Evolutionary conservation across 2,329 filamentous ascomycete genomes (phyloP).

Genomic region (Clarireedia monteithiana): DNA sequence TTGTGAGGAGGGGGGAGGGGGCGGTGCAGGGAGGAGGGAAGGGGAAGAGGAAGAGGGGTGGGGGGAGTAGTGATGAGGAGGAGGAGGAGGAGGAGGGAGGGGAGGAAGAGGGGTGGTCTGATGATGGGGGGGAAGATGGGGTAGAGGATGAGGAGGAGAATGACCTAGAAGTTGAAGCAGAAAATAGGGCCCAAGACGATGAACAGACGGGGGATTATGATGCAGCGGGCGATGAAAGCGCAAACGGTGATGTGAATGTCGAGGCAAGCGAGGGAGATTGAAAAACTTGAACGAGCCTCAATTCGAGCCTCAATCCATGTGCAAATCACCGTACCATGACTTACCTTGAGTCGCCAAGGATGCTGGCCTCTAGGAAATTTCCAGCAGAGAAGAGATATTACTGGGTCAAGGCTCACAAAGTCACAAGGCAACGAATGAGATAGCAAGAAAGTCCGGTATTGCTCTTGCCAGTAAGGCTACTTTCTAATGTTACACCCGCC

Average conservation of each 20-base stretch:
- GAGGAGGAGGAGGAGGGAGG: constrained; percentile 16
- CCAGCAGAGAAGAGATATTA: too few species aligned
- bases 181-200: not conserved
- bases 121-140: constrained; percentile 28
- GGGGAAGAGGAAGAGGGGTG: constrained; percentile 17
- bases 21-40: constrained; percentile 21
- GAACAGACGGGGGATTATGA: not conserved
- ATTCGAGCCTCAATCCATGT: not conserved
- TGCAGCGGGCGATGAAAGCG: constrained; percentile 4
- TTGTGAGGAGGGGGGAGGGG: constrained; percentile 50
- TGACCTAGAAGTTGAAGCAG: constrained; percentile 17
- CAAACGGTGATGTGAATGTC: not conserved
- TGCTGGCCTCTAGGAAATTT: too few species aligned
- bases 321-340: too few species aligned
- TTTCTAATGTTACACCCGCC: constrained; percentile 5
- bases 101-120: constrained; percentile 24
- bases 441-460: not conserved
- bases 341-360: too few species aligned
- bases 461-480: not conserved
- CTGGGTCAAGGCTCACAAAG: not conserved
- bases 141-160: constrained; percentile 25
- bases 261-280: not conserved
- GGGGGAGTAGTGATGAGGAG: constrained; percentile 24
- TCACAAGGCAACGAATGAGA: not conserved
- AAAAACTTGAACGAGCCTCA: not conserved